Evolutionary conservation across 2,329 filamentous ascomycete genomes (phyloP).

Genomic region (Trichoderma guizhouense): DNA sequence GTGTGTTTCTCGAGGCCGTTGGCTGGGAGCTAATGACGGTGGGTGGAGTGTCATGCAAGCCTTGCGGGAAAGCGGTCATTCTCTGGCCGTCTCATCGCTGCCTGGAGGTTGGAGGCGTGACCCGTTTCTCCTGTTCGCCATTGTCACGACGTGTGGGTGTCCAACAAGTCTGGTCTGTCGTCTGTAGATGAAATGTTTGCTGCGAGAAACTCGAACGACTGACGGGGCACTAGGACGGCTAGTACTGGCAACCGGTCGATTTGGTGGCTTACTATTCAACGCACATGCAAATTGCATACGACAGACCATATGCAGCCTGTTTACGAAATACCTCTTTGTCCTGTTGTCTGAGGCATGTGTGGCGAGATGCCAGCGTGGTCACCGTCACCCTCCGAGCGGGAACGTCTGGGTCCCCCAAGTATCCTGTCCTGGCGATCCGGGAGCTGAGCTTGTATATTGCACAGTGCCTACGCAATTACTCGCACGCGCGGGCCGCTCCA

Average conservation of each 20-base stretch:
- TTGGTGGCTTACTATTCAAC: not conserved
- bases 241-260: not conserved
- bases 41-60: conserved; percentile 12
- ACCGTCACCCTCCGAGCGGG: not conserved
- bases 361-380: conserved; percentile 11
- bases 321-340: not conserved
- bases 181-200: conserved; percentile 6
- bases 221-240: not conserved
- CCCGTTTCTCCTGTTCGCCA: conserved; percentile 11
- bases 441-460: conserved; percentile 18
- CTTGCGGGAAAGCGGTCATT: conserved; percentile 7
- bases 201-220: not conserved
- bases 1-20: conserved; percentile 8
- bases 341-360: not conserved
- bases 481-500: conserved; percentile 18
- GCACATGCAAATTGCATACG: not conserved
- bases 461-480: conserved; percentile 11
- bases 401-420: conserved; percentile 8
- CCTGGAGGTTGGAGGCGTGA: conserved; percentile 6
- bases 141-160: conserved; percentile 3
- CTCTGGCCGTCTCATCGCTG: conserved; percentile 11
- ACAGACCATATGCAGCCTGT: not conserved
- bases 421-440: conserved; percentile 16
- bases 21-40: not conserved
- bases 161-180: not conserved